A percentile compares a stretch with the other conserved stretches of the same genome.
Evolutionary conservation across 2,329 filamentous ascomycete species (phyloP).

Genomic region (Trichoderma oligosporum): DNA sequence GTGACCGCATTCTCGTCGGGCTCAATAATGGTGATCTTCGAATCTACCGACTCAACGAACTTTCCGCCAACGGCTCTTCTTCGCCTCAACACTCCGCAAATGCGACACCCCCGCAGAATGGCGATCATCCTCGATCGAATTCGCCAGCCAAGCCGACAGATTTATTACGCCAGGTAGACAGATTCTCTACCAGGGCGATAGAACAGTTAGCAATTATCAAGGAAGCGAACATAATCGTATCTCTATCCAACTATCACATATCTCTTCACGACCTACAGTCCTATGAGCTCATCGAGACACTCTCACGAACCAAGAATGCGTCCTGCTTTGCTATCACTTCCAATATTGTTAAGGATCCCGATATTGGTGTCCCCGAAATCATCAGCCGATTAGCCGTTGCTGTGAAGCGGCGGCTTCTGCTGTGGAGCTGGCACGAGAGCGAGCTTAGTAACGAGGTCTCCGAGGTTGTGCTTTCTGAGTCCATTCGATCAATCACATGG

Average conservation of each 20-base stretch:
- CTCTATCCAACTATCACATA: slow-evolving; percentile 83
- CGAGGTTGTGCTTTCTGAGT: slow-evolving; percentile 77
- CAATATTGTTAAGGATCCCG: slow-evolving; percentile 86
- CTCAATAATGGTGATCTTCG: slow-evolving; percentile 84
- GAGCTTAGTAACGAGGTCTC: slow-evolving; percentile 70
- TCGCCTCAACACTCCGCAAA: slow-evolving; percentile 29
- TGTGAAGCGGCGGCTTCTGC: slow-evolving; percentile 80
- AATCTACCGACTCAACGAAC: slow-evolving; percentile 85
- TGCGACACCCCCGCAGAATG: slow-evolving; percentile 30
- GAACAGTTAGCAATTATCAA: slow-evolving; percentile 96
- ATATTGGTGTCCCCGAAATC: slow-evolving; percentile 85
- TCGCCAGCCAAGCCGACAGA: slow-evolving; percentile 61
- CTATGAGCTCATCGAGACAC: slow-evolving; percentile 74
- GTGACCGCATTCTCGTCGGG: slow-evolving; percentile 87
- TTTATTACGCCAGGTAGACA: slow-evolving; percentile 85
- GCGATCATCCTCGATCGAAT: slow-evolving; percentile 29
- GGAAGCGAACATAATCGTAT: slow-evolving; percentile 86
- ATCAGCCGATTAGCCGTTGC: slow-evolving; percentile 88
- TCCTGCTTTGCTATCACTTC: slow-evolving; percentile 89
- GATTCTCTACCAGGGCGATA: slow-evolving; percentile 84
- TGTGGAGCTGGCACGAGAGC: slow-evolving; percentile 97
- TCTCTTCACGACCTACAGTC: slow-evolving; percentile 85
- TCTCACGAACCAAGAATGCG: slow-evolving; percentile 82
- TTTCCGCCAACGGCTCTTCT: slow-evolving; percentile 36
- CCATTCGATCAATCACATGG: slow-evolving; percentile 88